A percentile compares a stretch with the other conserved stretches of the same genome.
These are phyloP conservation scores for Sanghuangporus weigelae DNA, from an alignment of 1,284 basidiomycete genomes.

Conservation along the genomic window DNA sequence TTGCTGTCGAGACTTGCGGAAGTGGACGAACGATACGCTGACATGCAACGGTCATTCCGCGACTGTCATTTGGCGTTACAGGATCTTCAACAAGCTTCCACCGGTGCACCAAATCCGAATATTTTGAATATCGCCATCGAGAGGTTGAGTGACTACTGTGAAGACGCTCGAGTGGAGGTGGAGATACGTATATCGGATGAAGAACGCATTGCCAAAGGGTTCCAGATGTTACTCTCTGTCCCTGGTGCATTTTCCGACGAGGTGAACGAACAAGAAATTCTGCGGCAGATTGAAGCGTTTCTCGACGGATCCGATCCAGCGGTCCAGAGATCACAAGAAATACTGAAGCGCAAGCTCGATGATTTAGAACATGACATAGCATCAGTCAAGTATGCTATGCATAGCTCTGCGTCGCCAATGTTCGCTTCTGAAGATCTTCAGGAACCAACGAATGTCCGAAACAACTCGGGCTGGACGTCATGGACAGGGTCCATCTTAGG, in stretches of 20 bases:
- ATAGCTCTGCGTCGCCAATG: conserved; percentile 32
- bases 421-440: conserved; percentile 18
- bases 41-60: conserved; percentile 56
- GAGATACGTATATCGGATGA: conserved; percentile 83
- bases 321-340: conserved; percentile 42
- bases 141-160: conserved; percentile 72
- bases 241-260: conserved; percentile 40
- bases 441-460: conserved; percentile 18
- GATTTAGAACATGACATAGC: conserved; percentile 82
- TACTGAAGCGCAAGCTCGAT: conserved; percentile 56
- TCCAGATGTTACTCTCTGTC: conserved; percentile 64
- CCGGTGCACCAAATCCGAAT: conserved; percentile 25
- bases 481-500: conserved; percentile 47
- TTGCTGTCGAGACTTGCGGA: conserved; percentile 41
- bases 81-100: conserved; percentile 42
- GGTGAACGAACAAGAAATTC: conserved; percentile 36
- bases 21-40: conserved; percentile 53
- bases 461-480: conserved; percentile 43
- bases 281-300: conserved; percentile 55
- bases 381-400: conserved; percentile 51
- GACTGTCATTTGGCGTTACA: conserved; percentile 65
- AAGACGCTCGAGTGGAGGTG: conserved; percentile 81
- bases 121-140: conserved; percentile 53
- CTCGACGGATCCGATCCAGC: conserved; percentile 49
- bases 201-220: conserved; percentile 62